Base-by-base conservation (phyloP, 805 yeast genomes). In the Pichia nakasei region DNA sequence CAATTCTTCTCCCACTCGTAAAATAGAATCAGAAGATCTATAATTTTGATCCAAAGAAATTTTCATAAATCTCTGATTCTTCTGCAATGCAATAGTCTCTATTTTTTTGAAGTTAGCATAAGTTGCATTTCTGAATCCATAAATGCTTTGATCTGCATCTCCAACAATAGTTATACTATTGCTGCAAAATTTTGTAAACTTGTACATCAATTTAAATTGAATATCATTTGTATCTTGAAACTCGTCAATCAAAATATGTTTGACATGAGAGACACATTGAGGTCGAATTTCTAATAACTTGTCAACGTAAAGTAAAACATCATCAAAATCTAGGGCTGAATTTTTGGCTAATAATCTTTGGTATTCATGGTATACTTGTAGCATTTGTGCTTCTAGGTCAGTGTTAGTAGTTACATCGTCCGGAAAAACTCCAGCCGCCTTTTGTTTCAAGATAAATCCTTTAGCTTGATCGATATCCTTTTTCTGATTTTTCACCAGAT, bases 131-230 rank as follows among this genome's bases (percentile, higher is more conserved):
- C 97, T 68, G 53, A 91, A 91, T 0, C 82, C 87, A 59, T 93
- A 91, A 20, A 91, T 91, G 56, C 95, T 82, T 61, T 91, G 98
- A 60, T 93, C 96, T 0, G 96, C 96, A 57, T 91, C 98, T 1
- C 98, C 98, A 2, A 91, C 97, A 1, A 88, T 80, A 0, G 97
- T 85, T 9, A 91, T 72, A 46, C 80, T 80, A 48, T 77, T 59
- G 3, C 60, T 54, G 34, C 72, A 66, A 45, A 66, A 67, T 12
- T 57, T 55, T 0, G 80, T 69, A 27, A 83, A 62, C 5, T 67
- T 64, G 48, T 72, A 72, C 68, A 86, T 73, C 38, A 93, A 65
- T 43, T 77, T 75, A 50, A 87, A 68, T 58, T 91, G 97, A 17
- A 87, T 69, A 31, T 68, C 68, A 53, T 84, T 86, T 0, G 97